Evolutionary conservation across 805 yeast genomes (phyloP).

Genomic region (Candida germanica): DNA sequence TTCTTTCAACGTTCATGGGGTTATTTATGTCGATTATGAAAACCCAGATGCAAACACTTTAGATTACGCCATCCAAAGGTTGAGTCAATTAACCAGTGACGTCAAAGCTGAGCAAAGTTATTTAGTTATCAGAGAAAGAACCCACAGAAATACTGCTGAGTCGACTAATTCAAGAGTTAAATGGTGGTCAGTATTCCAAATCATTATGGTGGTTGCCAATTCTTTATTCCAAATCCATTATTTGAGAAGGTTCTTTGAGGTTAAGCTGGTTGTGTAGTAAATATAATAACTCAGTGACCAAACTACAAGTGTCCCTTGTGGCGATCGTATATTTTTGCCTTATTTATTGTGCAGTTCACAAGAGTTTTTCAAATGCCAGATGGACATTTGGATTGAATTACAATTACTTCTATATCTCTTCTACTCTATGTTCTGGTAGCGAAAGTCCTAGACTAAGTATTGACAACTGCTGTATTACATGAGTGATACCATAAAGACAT

Average conservation of each 20-base stretch:
- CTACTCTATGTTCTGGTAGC: no score
- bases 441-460: no score
- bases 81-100: slow-evolving; percentile 74
- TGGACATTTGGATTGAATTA: no score
- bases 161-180: slow-evolving; percentile 94
- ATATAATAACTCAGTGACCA: no score
- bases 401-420: no score
- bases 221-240: slow-evolving; percentile 92
- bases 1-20: slow-evolving; percentile 92
- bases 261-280: slow-evolving; percentile 74
- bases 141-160: slow-evolving; percentile 98
- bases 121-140: slow-evolving; percentile 92
- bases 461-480: no score
- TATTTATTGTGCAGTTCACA: no score
- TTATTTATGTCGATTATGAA: slow-evolving; percentile 76
- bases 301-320: no score
- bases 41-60: slow-evolving; percentile 74
- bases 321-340: no score
- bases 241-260: slow-evolving; percentile 93
- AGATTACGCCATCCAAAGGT: slow-evolving; percentile 77
- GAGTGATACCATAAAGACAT: no score
- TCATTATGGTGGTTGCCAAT: slow-evolving; percentile 79
- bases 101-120: slow-evolving; percentile 91
- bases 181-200: slow-evolving; percentile 96
- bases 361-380: no score